phyloP scores from a whole-genome alignment of 257 asterid genomes.

The Osmanthus fragrans region DNA sequence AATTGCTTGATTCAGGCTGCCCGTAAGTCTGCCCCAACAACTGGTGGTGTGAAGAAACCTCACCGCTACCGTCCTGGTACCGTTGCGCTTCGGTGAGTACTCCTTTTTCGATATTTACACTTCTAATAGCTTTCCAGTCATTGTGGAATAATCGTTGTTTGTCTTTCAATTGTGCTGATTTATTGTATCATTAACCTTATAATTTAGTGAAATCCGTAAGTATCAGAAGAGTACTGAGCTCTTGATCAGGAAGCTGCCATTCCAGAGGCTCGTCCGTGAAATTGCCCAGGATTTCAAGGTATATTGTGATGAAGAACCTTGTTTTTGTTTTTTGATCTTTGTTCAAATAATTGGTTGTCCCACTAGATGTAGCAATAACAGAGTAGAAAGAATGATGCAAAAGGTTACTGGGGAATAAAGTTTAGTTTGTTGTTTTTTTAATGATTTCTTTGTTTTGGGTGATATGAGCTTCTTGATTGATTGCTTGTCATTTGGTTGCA shows the following conservation, averaged over 20 bases:
- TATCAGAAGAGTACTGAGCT: constrained; percentile 66
- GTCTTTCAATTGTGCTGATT: background rate
- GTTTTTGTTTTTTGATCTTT: no score
- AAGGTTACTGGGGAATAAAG: no score
- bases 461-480: no score
- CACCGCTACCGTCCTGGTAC: constrained; percentile 68
- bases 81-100: constrained; percentile 57
- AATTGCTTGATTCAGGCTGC: constrained; percentile 38
- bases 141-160: background rate
- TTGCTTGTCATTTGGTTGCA: no score
- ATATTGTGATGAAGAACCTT: no score
- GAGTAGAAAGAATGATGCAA: no score
- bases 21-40: constrained; percentile 65
- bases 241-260: constrained; percentile 58
- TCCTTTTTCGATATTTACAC: background rate
- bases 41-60: constrained; percentile 66
- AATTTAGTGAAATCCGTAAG: constrained; percentile 49
- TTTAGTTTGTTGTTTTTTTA: no score
- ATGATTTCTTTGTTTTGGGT: no score
- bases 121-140: no score
- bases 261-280: constrained; percentile 71
- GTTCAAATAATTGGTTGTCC: no score
- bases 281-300: constrained; percentile 5
- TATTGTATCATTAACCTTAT: background rate
- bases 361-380: no score